These are phyloP conservation scores for Neurospora sp. DNA, from an alignment of 495 filamentous ascomycete species.

Conservation along the genomic window DNA sequence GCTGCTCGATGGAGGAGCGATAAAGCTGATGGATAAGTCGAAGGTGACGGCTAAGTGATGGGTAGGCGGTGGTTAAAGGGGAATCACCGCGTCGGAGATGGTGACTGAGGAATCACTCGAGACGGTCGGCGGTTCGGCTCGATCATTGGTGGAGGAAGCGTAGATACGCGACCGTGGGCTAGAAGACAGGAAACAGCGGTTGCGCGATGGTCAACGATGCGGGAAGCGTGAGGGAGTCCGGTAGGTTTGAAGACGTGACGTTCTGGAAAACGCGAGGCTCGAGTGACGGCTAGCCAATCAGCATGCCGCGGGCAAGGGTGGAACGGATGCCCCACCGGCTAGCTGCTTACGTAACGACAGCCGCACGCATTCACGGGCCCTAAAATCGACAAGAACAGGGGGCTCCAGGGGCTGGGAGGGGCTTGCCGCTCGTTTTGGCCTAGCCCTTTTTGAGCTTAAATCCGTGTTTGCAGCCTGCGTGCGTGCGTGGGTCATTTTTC, in stretches of 20 bases:
- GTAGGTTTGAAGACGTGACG: slow-evolving; percentile 23
- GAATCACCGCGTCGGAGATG: slow-evolving; percentile 8
- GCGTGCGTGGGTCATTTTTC: background rate
- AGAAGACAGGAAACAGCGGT: slow-evolving; percentile 2
- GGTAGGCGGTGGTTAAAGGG: slow-evolving; percentile 1
- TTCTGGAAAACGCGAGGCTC: slow-evolving; percentile 24
- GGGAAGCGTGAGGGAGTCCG: slow-evolving; percentile 10
- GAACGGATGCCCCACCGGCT: background rate
- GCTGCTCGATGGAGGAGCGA: slow-evolving; percentile 1
- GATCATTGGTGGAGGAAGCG: slow-evolving; percentile 9
- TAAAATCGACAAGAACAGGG: background rate
- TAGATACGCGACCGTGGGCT: slow-evolving; percentile 13
- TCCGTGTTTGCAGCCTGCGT: background rate
- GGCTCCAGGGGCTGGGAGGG: background rate
- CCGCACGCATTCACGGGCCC: background rate
- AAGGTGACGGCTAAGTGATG: background rate
- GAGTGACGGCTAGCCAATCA: slow-evolving; percentile 1
- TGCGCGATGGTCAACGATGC: slow-evolving; percentile 15
- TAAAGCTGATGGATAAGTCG: background rate
- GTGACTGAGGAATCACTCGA: slow-evolving; percentile 14
- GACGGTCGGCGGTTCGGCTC: slow-evolving; percentile 6
- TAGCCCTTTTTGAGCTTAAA: background rate
- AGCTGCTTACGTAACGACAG: slow-evolving; percentile 12
- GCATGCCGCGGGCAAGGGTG: background rate
- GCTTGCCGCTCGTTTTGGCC: background rate